Evolutionary conservation across 1,284 basidiomycete genomes (phyloP).

Genomic region (Marasmius fiardii): DNA sequence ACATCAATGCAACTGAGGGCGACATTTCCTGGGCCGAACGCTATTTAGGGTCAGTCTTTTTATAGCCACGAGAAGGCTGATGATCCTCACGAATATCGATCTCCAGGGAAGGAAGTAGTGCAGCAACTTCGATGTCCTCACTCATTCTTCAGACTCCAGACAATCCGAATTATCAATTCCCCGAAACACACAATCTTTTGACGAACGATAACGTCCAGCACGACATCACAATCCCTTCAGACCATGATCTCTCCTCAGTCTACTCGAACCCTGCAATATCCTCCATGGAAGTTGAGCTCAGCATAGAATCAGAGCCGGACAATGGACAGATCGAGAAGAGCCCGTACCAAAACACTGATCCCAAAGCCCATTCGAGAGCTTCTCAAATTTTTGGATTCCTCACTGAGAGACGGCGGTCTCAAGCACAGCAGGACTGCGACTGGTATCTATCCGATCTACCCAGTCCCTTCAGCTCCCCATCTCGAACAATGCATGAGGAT

Average conservation of each 20-base stretch:
- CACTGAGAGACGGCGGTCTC: constrained; percentile 38
- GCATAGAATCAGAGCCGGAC: constrained; percentile 33
- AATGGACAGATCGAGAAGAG: constrained; percentile 11
- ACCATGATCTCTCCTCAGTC: constrained; percentile 41
- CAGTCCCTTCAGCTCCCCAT: constrained; percentile 33
- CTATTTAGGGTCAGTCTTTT: constrained; percentile 52
- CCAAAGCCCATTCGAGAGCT: constrained; percentile 29
- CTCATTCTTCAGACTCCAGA: constrained; percentile 41
- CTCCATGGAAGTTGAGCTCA: constrained; percentile 71
- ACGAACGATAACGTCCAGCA: constrained; percentile 21
- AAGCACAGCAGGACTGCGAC: constrained; percentile 28
- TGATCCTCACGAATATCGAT: constrained; percentile 3
- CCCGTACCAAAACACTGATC: constrained; percentile 12
- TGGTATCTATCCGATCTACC: constrained; percentile 33
- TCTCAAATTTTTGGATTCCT: constrained; percentile 69
- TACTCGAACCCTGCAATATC: constrained; percentile 50
- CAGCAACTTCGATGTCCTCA: constrained; percentile 43
- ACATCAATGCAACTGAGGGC: constrained; percentile 44
- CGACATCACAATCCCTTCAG: constrained; percentile 31
- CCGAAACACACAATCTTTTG: constrained; percentile 17
- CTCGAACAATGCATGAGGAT: constrained; percentile 5
- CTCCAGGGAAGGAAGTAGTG: constrained; percentile 43
- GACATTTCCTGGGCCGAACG: constrained; percentile 81
- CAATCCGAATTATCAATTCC: constrained; percentile 31
- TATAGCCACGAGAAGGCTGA: neutral